A percentile compares a stretch with the other conserved stretches of the same genome.
These are phyloP conservation scores for Paracorniculantispora psalliotae DNA, from an alignment of 2,329 filamentous ascomycete species.

Conservation along the genomic window DNA sequence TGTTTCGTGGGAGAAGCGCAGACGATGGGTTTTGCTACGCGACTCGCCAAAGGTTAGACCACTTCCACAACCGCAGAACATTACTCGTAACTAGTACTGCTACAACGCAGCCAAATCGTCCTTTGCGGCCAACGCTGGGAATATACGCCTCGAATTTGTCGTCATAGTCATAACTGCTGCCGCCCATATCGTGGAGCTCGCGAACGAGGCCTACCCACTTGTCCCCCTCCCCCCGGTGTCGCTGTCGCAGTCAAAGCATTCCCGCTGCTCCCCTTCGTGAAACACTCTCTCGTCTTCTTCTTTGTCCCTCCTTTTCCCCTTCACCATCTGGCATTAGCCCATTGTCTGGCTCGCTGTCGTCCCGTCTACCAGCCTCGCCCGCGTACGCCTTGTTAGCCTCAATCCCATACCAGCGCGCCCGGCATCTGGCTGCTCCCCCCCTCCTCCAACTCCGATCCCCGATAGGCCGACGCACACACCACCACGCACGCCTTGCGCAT, in stretches of 20 bases:
- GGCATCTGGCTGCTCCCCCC: neutral
- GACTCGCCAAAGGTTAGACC: neutral
- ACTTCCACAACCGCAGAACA: neutral
- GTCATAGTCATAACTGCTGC: neutral
- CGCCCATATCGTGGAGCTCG: neutral
- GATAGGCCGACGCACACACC: conserved; percentile 2
- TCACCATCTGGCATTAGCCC: neutral
- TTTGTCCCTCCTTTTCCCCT: neutral
- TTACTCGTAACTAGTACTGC: neutral
- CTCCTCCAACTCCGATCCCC: conserved; percentile 2
- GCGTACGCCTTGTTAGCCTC: neutral
- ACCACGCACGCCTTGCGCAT: neutral
- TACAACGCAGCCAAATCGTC: neutral
- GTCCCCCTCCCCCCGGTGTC: conserved; percentile 1
- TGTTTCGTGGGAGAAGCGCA: neutral
- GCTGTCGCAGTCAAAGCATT: neutral
- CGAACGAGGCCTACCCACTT: neutral
- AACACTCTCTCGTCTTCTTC: neutral
- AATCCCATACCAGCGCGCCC: conserved; percentile 1
- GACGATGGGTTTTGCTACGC: neutral
- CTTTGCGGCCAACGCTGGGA: neutral
- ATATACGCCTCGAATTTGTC: neutral
- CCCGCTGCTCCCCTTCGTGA: conserved; percentile 2
- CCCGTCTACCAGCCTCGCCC: neutral
- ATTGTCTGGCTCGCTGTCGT: neutral